A percentile compares a stretch with the other conserved stretches of the same genome.
These are phyloP conservation scores for Ganoderma multipileum DNA, from an alignment of 1,284 basidiomycete species.

Conservation along the genomic window DNA sequence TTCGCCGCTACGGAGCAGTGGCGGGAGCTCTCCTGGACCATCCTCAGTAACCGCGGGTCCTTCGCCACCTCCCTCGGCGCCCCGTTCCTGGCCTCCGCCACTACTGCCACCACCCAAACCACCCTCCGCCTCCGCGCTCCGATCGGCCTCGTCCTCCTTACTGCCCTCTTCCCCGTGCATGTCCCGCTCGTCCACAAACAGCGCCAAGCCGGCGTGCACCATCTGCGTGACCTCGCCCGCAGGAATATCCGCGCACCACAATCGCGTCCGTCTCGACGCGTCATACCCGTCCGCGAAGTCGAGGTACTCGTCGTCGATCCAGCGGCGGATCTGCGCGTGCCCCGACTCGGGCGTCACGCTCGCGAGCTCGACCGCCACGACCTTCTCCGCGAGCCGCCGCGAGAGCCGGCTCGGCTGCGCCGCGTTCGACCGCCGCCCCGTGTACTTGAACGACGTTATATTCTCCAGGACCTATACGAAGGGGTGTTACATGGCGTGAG, in stretches of 20 bases:
- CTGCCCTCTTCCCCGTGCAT: background rate
- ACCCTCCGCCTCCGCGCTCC: background rate
- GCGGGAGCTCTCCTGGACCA: background rate
- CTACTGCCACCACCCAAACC: background rate
- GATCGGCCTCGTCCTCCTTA: background rate
- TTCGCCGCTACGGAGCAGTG: background rate
- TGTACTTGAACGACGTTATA: constrained; percentile 40
- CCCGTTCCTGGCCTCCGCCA: background rate
- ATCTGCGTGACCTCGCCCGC: constrained; percentile 36
- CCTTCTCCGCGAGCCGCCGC: constrained; percentile 36
- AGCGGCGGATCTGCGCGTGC: constrained; percentile 24
- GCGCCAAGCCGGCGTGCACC: constrained; percentile 32
- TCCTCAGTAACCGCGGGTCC: background rate
- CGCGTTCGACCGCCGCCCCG: constrained; percentile 34
- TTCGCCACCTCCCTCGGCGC: background rate
- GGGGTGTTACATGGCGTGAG: constrained; percentile 2
- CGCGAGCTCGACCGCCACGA: constrained; percentile 29
- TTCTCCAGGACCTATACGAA: constrained; percentile 42
- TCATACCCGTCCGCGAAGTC: constrained; percentile 38
- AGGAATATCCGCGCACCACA: constrained; percentile 38
- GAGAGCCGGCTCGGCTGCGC: constrained; percentile 33
- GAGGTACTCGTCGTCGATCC: constrained; percentile 30
- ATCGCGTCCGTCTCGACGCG: constrained; percentile 22
- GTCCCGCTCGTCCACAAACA: constrained; percentile 17
- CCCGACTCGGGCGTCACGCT: constrained; percentile 18